These are phyloP conservation scores for Suillus luteus DNA, from an alignment of 768 basidiomycete species.

Conservation along the genomic window DNA sequence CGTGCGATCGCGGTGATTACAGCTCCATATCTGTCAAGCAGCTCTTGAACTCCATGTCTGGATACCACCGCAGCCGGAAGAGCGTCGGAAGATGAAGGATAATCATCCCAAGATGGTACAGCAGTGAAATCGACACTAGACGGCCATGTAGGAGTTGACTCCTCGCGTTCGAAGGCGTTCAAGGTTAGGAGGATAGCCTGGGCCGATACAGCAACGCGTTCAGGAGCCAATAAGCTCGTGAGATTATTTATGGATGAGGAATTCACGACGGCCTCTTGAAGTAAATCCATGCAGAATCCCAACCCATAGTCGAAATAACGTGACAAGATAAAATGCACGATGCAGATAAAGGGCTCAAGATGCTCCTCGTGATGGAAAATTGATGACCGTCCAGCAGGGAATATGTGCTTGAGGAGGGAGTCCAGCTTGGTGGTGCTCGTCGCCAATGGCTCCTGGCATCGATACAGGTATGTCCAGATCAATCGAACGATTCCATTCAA, in stretches of 20 bases:
- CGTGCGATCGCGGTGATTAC: constrained; percentile 58
- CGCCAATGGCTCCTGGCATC: constrained; percentile 83
- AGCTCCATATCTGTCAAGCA: constrained; percentile 65
- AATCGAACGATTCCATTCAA: constrained; percentile 84
- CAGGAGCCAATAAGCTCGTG: constrained; percentile 58
- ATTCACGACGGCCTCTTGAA: constrained; percentile 65
- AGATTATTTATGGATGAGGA: constrained; percentile 38
- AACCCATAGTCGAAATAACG: constrained; percentile 85
- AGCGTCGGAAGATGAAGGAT: constrained; percentile 66
- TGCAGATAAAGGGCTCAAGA: constrained; percentile 73
- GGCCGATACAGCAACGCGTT: constrained; percentile 71
- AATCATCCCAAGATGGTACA: constrained; percentile 58
- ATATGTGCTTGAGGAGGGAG: constrained; percentile 70
- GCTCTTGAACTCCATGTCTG: constrained; percentile 70
- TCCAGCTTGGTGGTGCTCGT: constrained; percentile 84
- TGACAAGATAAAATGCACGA: constrained; percentile 80
- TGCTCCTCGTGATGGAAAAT: constrained; percentile 74
- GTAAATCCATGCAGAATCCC: constrained; percentile 77
- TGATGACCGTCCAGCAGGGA: constrained; percentile 65
- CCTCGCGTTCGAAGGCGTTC: constrained; percentile 71
- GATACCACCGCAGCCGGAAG: constrained; percentile 55
- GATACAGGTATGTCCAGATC: constrained; percentile 94
- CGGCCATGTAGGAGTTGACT: constrained; percentile 75
- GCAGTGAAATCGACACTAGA: constrained; percentile 66
- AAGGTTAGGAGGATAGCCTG: constrained; percentile 79